Percentiles rank a stretch among this genome's conserved stretches.
These are phyloP conservation scores for Peziza echinospora DNA, from an alignment of 495 filamentous ascomycete genomes.

Conservation along the genomic window DNA sequence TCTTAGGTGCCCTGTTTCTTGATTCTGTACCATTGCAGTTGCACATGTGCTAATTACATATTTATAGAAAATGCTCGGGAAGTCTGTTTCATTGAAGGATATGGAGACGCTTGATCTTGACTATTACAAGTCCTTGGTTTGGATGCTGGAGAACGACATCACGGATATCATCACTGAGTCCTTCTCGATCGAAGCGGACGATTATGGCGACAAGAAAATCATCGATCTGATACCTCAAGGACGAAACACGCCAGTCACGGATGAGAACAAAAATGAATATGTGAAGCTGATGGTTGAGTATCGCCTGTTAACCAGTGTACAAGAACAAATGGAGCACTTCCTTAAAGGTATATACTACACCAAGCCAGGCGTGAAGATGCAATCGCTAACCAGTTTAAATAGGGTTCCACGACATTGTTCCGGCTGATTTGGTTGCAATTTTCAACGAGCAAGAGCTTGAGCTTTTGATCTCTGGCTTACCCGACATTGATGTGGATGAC, in stretches of 20 bases:
- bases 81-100: conserved; percentile 89
- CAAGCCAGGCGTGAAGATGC: no score
- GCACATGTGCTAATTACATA: conserved; percentile 3
- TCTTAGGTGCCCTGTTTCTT: not conserved
- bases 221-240: conserved; percentile 76
- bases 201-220: conserved; percentile 70
- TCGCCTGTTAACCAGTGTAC: conserved; percentile 70
- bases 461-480: conserved; percentile 85
- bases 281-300: conserved; percentile 86
- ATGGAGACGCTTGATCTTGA: conserved; percentile 98
- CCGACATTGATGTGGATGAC: conserved; percentile 93
- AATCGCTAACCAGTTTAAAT: no score
- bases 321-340: conserved; percentile 89
- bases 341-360: conserved; percentile 65
- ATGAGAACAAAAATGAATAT: conserved; percentile 98
- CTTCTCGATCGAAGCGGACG: conserved; percentile 80
- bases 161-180: conserved; percentile 98
- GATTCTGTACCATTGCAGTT: not conserved
- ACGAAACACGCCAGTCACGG: conserved; percentile 76
- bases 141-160: conserved; percentile 98
- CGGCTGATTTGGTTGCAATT: conserved; percentile 80
- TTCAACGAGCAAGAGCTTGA: conserved; percentile 99
- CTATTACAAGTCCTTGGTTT: conserved; percentile 96
- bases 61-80: conserved; percentile 55
- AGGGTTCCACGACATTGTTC: conserved; percentile 97